Evolutionary conservation across 306 rosid genomes (phyloP).

Genomic region (Citrullus colocynthis): DNA sequence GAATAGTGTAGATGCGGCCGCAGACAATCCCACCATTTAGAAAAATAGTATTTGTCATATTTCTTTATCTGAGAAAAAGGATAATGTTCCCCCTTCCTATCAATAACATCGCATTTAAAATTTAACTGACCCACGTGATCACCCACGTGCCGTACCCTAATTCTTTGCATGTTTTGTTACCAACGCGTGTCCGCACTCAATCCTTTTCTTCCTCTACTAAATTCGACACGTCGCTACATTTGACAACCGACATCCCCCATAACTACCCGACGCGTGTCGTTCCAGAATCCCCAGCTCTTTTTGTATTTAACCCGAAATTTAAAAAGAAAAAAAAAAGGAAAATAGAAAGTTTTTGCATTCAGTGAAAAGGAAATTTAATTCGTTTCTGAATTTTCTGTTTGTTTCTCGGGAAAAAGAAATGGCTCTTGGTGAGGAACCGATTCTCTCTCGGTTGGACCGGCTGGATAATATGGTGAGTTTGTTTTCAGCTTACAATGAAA

Average conservation of each 20-base stretch:
- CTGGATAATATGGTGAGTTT: conserved; percentile 50
- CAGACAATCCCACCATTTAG: neutral
- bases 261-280: neutral
- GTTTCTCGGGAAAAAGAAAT: conserved; percentile 26
- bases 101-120: neutral
- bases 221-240: neutral
- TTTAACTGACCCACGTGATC: neutral
- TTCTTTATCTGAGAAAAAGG: neutral
- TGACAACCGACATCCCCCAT: neutral
- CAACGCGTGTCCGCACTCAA: conserved; percentile 1
- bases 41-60: neutral
- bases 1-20: neutral
- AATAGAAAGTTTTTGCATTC: neutral
- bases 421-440: conserved; percentile 34
- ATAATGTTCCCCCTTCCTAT: neutral
- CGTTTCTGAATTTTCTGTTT: conserved; percentile 11
- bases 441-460: conserved; percentile 55
- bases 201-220: neutral
- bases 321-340: neutral
- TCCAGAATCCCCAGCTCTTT: neutral
- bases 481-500: neutral
- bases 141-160: conserved; percentile 8
- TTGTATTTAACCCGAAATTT: neutral
- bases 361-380: neutral
- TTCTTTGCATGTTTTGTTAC: conserved; percentile 8